Base-by-base conservation (phyloP, 2,329 filamentous ascomycete species). In the Xylariaceae sp. region DNA sequence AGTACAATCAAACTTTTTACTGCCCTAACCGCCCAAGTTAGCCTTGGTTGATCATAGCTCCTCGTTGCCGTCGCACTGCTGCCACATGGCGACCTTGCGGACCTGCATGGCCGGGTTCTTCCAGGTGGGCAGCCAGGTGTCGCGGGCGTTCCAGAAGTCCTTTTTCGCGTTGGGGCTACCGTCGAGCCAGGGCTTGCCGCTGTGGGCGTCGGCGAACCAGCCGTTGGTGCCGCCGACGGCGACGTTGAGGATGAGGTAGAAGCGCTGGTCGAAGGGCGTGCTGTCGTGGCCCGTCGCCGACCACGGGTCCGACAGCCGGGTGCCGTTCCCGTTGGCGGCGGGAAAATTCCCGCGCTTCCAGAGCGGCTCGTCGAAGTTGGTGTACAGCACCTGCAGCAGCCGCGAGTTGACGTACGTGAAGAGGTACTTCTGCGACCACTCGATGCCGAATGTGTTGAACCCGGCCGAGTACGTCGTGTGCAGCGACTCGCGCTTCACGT, bases 381-480 rank as follows among this genome's bases (percentile, higher is more conserved):
- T 81, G 68, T 88, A 94, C 46, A 88, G 72, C 36, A 90, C 85
- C 60, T 90, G 85, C 18, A 88, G 69, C 14, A 94, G 75, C 9
- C 84, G 81, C 31, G 76, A 83, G 70, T 92, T 83, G 67, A 94
- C 73, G 59, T 88, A 94, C 16, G 85, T 89, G 67, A 90, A 94
- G 43, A 92, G 68, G 61, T 94, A 92, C 62, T 89, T 90, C 52
- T 90, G 76, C 36, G 79, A 88, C 87, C 87, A 94, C 63, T 94
- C 87, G 2, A 94, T 62, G 11, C 87, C 87, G 54, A 81, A 94
- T 0, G 76, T 87, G 66, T 94, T 85, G 67, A 80, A 87, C 16
- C 65, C 74, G 1, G 68, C 64, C 21, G 79, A 63, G 61, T 83
- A 94, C 1, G 83, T 86, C 4, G 81, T 85, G 65, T 88, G 86